Percentiles rank a stretch among this genome's conserved stretches.
Conservation (phyloP, 169 alveolate species). For the Plasmodium vinckei region DNA sequence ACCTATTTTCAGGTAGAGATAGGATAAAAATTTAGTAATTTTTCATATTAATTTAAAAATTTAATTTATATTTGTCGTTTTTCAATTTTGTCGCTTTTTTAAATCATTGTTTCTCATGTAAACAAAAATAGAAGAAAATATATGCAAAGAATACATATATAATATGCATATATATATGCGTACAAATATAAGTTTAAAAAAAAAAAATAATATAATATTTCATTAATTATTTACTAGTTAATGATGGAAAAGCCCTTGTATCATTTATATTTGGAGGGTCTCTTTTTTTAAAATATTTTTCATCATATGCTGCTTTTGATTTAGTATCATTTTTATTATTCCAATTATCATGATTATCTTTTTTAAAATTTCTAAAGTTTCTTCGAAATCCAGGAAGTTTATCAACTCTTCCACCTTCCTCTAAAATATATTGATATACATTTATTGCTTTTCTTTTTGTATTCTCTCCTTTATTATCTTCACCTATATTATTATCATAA, state of each 20-base stretch:
- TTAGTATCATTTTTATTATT: constrained; percentile 22
- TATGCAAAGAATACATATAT: constrained; percentile 4
- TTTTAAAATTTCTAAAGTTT: constrained; percentile 54
- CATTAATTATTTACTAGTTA: constrained; percentile 41
- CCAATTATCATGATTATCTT: constrained; percentile 31
- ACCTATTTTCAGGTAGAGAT: too few species aligned
- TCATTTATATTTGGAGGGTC: constrained; percentile 76
- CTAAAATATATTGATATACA: constrained; percentile 67
- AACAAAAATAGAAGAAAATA: constrained; percentile 13
- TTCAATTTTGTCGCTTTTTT: too few species aligned
- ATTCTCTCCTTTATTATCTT: constrained; percentile 41
- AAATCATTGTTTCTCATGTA: constrained; percentile 21
- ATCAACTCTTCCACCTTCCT: constrained; percentile 66
- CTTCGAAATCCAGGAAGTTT: constrained; percentile 67
- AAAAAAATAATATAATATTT: background rate
- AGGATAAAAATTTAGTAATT: too few species aligned
- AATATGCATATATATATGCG: background rate
- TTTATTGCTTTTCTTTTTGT: constrained; percentile 72
- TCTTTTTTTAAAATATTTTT: constrained; percentile 62
- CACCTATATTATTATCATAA: constrained; percentile 25
- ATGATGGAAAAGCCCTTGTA: constrained; percentile 72
- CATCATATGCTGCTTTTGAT: constrained; percentile 42
- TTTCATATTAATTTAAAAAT: too few species aligned
- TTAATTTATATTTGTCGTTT: too few species aligned
- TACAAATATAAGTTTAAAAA: background rate